These are phyloP conservation scores for Saccharomyces jurei DNA, from an alignment of 805 yeast genomes.

Conservation along the genomic window DNA sequence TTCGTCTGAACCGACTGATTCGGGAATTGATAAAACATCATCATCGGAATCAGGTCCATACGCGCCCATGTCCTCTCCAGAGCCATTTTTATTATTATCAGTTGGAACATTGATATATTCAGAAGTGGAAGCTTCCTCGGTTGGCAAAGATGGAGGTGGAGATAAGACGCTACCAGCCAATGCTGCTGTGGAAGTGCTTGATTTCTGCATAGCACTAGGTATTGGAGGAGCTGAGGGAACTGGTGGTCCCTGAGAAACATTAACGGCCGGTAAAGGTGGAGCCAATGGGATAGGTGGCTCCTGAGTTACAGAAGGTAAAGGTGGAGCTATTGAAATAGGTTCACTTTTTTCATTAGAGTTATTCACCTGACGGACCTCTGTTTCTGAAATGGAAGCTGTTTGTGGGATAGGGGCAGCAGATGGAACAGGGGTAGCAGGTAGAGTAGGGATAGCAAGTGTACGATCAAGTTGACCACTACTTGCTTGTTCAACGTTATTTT, in stretches of 20 bases:
- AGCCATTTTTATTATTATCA: background rate
- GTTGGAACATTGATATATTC: background rate
- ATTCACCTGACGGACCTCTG: constrained; percentile 22
- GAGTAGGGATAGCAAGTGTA: constrained; percentile 8
- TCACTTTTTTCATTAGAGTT: constrained; percentile 19
- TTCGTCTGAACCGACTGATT: constrained; percentile 29
- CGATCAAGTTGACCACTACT: background rate
- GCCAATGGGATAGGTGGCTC: constrained; percentile 34
- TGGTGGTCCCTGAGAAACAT: constrained; percentile 1
- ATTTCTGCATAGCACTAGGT: background rate
- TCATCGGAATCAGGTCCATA: constrained; percentile 13
- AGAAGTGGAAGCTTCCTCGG: background rate
- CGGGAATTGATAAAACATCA: constrained; percentile 30
- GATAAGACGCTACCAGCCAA: constrained; percentile 1
- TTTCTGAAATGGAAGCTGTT: constrained; percentile 19
- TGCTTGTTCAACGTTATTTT: constrained; percentile 22
- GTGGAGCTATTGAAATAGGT: constrained; percentile 18
- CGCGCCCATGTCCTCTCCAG: constrained; percentile 4
- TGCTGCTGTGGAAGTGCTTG: background rate
- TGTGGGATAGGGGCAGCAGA: constrained; percentile 25
- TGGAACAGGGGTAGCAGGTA: constrained; percentile 14
- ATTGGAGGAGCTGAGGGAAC: constrained; percentile 11
- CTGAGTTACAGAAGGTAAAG: constrained; percentile 12
- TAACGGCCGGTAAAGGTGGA: constrained; percentile 35
- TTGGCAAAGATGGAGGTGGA: constrained; percentile 8